A percentile compares a stretch with the other conserved stretches of the same genome.
Evolutionary conservation across 495 filamentous ascomycete genomes (phyloP).

Genomic region (Elasticomyces elasticus): DNA sequence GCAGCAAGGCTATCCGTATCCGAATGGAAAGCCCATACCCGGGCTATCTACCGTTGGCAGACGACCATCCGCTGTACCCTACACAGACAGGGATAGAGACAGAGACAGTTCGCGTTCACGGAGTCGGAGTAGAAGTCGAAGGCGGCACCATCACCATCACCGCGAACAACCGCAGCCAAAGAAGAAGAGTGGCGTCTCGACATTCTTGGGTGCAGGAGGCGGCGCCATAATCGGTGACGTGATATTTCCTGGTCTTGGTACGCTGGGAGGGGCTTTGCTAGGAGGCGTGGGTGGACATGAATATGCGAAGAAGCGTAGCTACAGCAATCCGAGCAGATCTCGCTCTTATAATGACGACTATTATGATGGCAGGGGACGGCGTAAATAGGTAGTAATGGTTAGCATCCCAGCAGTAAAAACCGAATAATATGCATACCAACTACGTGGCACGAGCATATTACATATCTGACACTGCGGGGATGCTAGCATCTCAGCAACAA

Average conservation of each 20-base stretch:
- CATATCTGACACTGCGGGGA: too few species aligned
- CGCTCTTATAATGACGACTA: background rate
- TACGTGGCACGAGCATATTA: too few species aligned
- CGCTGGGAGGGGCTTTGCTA: slow-evolving; percentile 26
- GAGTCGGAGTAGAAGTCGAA: background rate
- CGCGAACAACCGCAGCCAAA: slow-evolving; percentile 14
- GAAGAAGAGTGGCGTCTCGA: slow-evolving; percentile 15
- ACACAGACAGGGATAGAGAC: background rate
- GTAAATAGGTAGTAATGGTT: too few species aligned
- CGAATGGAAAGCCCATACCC: background rate
- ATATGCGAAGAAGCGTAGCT: slow-evolving; percentile 22
- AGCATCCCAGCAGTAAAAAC: too few species aligned
- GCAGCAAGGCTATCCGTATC: slow-evolving; percentile 9
- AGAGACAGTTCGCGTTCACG: background rate
- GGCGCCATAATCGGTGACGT: slow-evolving; percentile 29
- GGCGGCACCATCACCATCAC: slow-evolving; percentile 9
- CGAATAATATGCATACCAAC: too few species aligned
- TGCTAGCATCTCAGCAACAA: too few species aligned
- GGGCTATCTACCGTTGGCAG: background rate
- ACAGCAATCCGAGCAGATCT: slow-evolving; percentile 1
- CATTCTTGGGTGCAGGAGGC: slow-evolving; percentile 29
- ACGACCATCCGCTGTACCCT: background rate
- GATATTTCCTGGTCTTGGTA: slow-evolving; percentile 32
- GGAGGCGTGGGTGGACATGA: slow-evolving; percentile 29
- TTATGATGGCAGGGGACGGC: background rate